Conservation (phyloP, 345 rosid genomes). For the Populus tremula region DNA sequence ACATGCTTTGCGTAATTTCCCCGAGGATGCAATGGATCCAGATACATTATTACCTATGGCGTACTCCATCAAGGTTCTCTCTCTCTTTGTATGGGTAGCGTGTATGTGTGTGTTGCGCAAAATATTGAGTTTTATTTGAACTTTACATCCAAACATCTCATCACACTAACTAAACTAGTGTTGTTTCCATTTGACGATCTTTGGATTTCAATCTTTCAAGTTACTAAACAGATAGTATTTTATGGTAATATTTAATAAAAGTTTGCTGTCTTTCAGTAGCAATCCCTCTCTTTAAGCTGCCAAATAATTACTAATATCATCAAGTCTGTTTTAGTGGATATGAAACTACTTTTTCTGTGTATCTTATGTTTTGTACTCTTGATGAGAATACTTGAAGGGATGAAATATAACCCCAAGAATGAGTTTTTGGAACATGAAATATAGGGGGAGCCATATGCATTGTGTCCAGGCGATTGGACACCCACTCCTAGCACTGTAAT, state of each 20-base stretch:
- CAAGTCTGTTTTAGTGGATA: neutral
- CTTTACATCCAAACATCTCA: neutral
- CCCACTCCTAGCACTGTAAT: neutral
- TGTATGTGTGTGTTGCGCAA: neutral
- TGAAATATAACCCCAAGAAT: neutral
- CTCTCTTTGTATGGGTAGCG: neutral
- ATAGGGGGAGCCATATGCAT: neutral
- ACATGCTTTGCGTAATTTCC: constrained; percentile 84
- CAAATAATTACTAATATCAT: neutral
- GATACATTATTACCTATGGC: constrained; percentile 86
- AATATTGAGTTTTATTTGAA: neutral
- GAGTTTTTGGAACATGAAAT: neutral
- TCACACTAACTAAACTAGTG: neutral
- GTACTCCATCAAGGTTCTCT: constrained; percentile 69
- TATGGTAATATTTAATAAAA: neutral
- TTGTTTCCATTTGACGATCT: neutral
- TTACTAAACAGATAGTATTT: neutral
- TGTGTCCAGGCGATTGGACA: neutral
- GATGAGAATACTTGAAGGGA: neutral
- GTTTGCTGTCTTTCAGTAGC: neutral
- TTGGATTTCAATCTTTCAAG: neutral
- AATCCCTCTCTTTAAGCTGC: neutral
- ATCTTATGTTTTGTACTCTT: neutral
- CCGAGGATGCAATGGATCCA: constrained; percentile 92
- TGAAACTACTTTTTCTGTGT: neutral